Conservation (phyloP, 129 eudicot genomes). For the Glebionis coronaria region DNA sequence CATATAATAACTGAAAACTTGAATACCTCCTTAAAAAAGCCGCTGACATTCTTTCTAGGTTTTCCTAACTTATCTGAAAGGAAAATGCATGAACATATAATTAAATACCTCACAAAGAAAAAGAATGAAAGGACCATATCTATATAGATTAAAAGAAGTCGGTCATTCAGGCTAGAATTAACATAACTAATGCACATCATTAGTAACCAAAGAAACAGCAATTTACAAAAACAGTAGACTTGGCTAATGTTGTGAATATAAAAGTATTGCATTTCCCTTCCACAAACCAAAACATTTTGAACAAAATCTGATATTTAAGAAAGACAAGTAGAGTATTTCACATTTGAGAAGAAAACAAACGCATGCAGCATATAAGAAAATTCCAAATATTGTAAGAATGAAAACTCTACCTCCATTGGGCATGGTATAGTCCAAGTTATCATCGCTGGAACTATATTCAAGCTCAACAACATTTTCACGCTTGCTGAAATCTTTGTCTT, state of each 20-base stretch:
- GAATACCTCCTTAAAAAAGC: constrained; percentile 68
- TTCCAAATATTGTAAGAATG: not conserved
- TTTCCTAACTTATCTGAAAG: constrained; percentile 57
- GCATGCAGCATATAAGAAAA: not conserved
- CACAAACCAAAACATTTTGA: not conserved
- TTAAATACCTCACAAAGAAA: not conserved
- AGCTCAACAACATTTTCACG: constrained; percentile 69
- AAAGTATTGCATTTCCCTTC: not conserved
- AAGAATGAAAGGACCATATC: no score
- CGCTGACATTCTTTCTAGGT: constrained; percentile 50
- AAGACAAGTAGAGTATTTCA: no score
- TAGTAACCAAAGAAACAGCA: no score
- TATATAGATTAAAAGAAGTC: no score
- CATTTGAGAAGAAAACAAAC: no score
- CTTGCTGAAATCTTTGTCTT: constrained; percentile 57
- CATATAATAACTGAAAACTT: not conserved
- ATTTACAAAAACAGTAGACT: not conserved
- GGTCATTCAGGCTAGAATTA: no score
- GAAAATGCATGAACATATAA: constrained; percentile 15
- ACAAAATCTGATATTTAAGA: no score
- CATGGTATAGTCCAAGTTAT: constrained; percentile 59
- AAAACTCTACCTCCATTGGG: constrained; percentile 59
- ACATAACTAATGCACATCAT: no score
- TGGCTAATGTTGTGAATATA: not conserved
- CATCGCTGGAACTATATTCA: constrained; percentile 90